Conservation (phyloP, 2,329 filamentous ascomycete genomes). For the Botrytis medusae region DNA sequence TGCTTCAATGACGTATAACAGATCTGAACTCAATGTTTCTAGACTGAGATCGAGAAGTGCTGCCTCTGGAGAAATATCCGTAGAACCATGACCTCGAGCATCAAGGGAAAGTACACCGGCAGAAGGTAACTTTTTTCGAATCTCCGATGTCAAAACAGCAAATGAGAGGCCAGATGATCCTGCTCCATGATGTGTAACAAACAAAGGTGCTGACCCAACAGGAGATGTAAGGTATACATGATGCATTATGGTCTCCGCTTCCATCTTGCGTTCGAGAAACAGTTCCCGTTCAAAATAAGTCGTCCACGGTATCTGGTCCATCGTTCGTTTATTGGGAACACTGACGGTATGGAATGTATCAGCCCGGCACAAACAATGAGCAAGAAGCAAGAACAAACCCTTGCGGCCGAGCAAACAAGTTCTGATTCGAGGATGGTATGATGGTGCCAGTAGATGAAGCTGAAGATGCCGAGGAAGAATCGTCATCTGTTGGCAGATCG, state of each 20-base stretch:
- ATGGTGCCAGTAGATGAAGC: constrained; percentile 91
- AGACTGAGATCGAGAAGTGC: constrained; percentile 66
- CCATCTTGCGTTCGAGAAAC: constrained; percentile 57
- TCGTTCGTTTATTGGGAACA: constrained; percentile 37
- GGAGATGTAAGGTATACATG: constrained; percentile 90
- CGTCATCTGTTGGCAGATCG: constrained; percentile 52
- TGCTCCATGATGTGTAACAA: constrained; percentile 92
- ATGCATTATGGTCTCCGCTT: constrained; percentile 56
- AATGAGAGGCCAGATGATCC: constrained; percentile 93
- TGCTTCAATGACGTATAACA: constrained; percentile 66
- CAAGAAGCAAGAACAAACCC: constrained; percentile 50
- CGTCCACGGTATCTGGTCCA: constrained; percentile 64
- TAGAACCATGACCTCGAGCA: constrained; percentile 81
- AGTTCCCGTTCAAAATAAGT: constrained; percentile 89
- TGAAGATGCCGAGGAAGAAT: constrained; percentile 70
- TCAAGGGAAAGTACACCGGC: constrained; percentile 85
- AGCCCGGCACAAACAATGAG: constrained; percentile 19
- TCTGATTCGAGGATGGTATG: constrained; percentile 71
- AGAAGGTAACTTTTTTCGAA: constrained; percentile 72
- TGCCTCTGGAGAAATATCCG: constrained; percentile 46
- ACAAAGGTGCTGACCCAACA: constrained; percentile 69
- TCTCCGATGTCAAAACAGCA: constrained; percentile 74
- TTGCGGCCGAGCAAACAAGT: constrained; percentile 69
- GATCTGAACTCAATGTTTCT: constrained; percentile 69
- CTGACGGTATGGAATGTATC: constrained; percentile 28